Evolutionary conservation across 495 filamentous ascomycete species (phyloP).

Genomic region (Talaromyces proteolyticus): DNA sequence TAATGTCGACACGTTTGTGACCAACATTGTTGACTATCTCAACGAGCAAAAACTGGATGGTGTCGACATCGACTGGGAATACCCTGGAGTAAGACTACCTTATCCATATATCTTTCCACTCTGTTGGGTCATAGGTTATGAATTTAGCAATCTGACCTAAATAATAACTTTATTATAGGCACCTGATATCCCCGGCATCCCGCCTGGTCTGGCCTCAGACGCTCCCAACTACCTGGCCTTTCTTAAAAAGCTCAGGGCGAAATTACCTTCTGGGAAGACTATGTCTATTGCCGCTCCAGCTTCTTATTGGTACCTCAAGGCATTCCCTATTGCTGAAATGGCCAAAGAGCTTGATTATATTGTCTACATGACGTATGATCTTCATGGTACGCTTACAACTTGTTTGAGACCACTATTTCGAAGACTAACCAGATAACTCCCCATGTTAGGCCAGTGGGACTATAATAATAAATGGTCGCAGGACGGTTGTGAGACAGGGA

Average conservation of each 20-base stretch:
- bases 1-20: conserved; percentile 27
- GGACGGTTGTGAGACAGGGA: conserved; percentile 25
- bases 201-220: conserved; percentile 15
- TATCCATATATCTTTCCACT: too few relatives aligned
- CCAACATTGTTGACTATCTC: conserved; percentile 31
- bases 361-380: conserved; percentile 17
- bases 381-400: conserved; percentile 7
- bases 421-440: too few relatives aligned
- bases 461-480: conserved; percentile 13
- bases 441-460: conserved; percentile 25
- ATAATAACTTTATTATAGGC: conserved; percentile 1
- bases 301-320: conserved; percentile 15
- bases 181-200: conserved; percentile 18
- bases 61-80: conserved; percentile 38
- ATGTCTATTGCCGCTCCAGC: conserved; percentile 15
- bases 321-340: conserved; percentile 12
- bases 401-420: too few relatives aligned
- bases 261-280: conserved; percentile 2
- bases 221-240: conserved; percentile 24
- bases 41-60: conserved; percentile 27
- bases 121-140: too few relatives aligned
- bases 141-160: too few relatives aligned
- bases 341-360: conserved; percentile 12
- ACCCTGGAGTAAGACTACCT: conserved; percentile 23
- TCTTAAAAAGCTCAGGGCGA: conserved; percentile 9